phyloP scores from a whole-genome alignment of 345 rosid genomes.

The Bruguiera gymnorhiza region DNA sequence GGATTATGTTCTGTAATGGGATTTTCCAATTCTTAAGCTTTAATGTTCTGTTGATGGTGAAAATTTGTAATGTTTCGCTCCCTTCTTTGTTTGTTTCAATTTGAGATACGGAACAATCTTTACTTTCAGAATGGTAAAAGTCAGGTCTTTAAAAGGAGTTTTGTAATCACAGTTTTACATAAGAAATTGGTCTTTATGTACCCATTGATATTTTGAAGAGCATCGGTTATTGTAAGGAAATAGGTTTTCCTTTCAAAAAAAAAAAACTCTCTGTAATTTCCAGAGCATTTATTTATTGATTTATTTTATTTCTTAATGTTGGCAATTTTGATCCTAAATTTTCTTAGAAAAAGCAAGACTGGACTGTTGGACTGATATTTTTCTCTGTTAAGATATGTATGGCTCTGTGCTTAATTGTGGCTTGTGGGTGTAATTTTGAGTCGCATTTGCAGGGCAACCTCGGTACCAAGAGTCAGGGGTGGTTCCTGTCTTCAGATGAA shows the following conservation, averaged over 20 bases:
- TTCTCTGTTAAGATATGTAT: not conserved
- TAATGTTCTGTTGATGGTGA: not conserved
- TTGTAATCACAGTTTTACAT: not conserved
- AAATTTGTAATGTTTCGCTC: no score
- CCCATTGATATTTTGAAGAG: no score
- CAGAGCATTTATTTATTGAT: not conserved
- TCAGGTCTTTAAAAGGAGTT: not conserved
- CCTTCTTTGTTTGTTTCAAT: no score
- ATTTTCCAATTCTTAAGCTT: not conserved
- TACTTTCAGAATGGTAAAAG: no score
- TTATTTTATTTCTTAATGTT: not conserved
- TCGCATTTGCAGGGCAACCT: conserved; percentile 30
- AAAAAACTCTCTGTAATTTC: not conserved
- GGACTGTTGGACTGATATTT: not conserved
- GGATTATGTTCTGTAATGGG: not conserved
- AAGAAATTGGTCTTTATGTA: no score
- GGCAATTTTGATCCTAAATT: not conserved
- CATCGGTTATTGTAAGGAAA: no score
- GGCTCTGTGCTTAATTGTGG: not conserved
- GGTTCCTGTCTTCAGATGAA: conserved; percentile 34
- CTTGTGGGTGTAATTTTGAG: not conserved
- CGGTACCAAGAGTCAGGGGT: conserved; percentile 25
- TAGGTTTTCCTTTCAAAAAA: not conserved
- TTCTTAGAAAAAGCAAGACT: not conserved
- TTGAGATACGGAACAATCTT: no score